Base-by-base conservation (phyloP, 2,329 filamentous ascomycete species). In the Aspergillus piperis region DNA sequence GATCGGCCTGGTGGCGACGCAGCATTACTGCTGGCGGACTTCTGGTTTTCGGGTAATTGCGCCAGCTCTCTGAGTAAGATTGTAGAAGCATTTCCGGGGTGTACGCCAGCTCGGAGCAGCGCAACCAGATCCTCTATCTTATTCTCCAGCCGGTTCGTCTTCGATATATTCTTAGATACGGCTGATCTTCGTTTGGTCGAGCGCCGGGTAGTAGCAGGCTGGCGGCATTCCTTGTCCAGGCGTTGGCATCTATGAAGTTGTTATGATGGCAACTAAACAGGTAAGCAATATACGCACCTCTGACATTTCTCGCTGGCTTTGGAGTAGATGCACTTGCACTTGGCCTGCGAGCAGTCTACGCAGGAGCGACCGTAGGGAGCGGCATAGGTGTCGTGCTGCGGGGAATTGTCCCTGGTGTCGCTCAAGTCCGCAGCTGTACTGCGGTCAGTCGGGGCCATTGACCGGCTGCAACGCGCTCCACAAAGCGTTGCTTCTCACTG, bases 201-300 rank as follows among this genome's bases (percentile, higher is more conserved):
- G 44, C 71, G 73, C 27, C 78, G 72, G 7, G 73, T 67, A 23
- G 66, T 67, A 23, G 66, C 59, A 5, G 76, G 71, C 13, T 77
- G 77, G 6, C 71, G 68, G 62, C 80, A 81, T 32, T 75, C 66
- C 62, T 77, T 78, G 19, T 75, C 72, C 2, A 81, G 64, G 7
- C 79, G 78, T 55, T 74, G 68, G 49, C 80, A 82, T 56, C 80
- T 76, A 36, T 62, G 5, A 10, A 2, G 1, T 11, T n/a, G 39
- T 39, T 38, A 25, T 2, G 21, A 53, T 17, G 10, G n/a, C 10
- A 19, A 19, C 10, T 44, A 32, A 8, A 6, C 8, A 5, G 23
- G 4, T n/a, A 10, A 2, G n/a, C 15, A 11, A 27, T 8, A 53
- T 25, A 27, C 52, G 11, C 62, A 71, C 50, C 49, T 62, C 32